Conservation (phyloP, 2,329 filamentous ascomycete genomes). For the Leptographium wingfieldii region DNA sequence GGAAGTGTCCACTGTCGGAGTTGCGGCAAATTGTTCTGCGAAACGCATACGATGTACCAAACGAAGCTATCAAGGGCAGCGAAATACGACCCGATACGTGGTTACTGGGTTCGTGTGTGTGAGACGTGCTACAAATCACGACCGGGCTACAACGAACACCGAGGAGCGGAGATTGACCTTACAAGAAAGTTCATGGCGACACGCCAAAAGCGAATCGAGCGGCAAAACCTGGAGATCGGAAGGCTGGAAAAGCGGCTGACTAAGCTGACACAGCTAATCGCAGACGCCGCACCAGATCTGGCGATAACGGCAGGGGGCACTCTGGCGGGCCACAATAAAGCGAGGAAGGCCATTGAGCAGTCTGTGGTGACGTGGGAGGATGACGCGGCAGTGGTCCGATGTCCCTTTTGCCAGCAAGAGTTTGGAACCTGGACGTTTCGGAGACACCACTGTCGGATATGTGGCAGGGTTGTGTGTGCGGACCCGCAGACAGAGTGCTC, state of each 20-base stretch:
- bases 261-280: constrained; percentile 73
- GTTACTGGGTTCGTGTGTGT: constrained; percentile 88
- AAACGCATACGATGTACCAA: constrained; percentile 98
- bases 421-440: constrained; percentile 90
- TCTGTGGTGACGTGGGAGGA: constrained; percentile 93
- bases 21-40: constrained; percentile 88
- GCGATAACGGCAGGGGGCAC: constrained; percentile 14
- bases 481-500: constrained; percentile 79
- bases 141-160: constrained; percentile 87
- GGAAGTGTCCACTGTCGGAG: constrained; percentile 87
- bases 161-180: constrained; percentile 58
- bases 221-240: constrained; percentile 76
- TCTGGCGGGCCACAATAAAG: constrained; percentile 56
- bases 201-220: constrained; percentile 69
- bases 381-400: constrained; percentile 64
- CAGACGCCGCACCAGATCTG: constrained; percentile 42
- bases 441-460: constrained; percentile 88
- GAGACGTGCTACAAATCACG: constrained; percentile 99
- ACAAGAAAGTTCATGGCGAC: constrained; percentile 56
- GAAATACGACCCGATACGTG: constrained; percentile 76
- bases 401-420: constrained; percentile 91
- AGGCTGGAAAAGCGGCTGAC: constrained; percentile 84
- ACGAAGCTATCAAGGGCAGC: constrained; percentile 92
- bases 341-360: constrained; percentile 74
- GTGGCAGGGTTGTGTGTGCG: constrained; percentile 84